Conservation (phyloP, 1,139 yeast species). For the Pichia sp. region DNA sequence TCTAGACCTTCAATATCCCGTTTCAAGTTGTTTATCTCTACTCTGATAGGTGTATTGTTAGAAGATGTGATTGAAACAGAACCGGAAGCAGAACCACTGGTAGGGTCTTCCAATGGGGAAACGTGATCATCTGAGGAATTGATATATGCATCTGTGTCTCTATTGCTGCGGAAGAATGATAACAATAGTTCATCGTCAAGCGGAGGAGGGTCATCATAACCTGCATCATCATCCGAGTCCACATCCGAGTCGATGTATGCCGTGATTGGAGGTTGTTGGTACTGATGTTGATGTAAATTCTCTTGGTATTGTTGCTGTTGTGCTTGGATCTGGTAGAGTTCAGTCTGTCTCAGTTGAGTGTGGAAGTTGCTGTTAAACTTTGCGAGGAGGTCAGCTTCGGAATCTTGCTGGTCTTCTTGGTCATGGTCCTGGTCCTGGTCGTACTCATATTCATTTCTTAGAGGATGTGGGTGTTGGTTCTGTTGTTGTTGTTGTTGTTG, state of each 20-base stretch:
- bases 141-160: too few relatives aligned
- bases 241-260: not conserved
- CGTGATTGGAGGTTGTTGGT: not conserved
- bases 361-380: slow-evolving; percentile 7
- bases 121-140: too few relatives aligned
- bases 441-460: not conserved
- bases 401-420: not conserved
- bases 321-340: slow-evolving; percentile 3
- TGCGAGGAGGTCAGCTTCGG: slow-evolving; percentile 1
- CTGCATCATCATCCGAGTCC: not conserved
- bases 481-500: slow-evolving; percentile 5
- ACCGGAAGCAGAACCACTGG: too few relatives aligned
- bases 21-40: too few relatives aligned
- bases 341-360: slow-evolving; percentile 4
- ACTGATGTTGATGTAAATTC: not conserved
- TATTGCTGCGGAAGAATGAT: too few relatives aligned
- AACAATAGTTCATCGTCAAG: slow-evolving; percentile 16
- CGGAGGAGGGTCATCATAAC: slow-evolving; percentile 9
- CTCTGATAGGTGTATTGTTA: too few relatives aligned
- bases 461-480: not conserved
- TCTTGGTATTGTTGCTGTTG: not conserved
- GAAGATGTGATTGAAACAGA: too few relatives aligned
- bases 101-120: too few relatives aligned
- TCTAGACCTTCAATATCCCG: too few relatives aligned
- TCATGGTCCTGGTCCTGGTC: not conserved